Base-by-base conservation (phyloP, 257 asterid species). In the Petrea volubilis region DNA sequence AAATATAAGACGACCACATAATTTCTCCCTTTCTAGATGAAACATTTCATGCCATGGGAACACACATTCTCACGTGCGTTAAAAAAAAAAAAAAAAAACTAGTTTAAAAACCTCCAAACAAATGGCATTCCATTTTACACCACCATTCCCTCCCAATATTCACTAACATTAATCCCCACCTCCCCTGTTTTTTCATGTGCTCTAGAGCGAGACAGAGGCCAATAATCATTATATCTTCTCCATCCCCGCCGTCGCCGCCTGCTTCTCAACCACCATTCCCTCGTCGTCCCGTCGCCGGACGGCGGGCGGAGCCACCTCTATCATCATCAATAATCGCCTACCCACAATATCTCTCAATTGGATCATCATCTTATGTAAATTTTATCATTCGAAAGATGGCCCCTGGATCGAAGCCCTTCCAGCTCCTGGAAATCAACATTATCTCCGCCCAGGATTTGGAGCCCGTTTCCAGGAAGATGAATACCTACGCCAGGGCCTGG, bases 371-470 rank as follows among this genome's bases (percentile, higher is more conserved):
- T 21, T 60, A 27, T 17, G 36, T n/a, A n/a, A n/a, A n/a, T 49
- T 49, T 24, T 3, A 24, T 63, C n/a, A 18, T 13, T 10, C 23
- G n/a, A n/a, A 59, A 60, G 31, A 88, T 84, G 96, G 81, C 87
- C 33, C 63, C 51, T 9, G 25, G 7, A 7, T 28, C 71, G 71
- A 90, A 86, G 25, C 84, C 94, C 3, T 90, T 83, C 77, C 98
- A 90, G 61, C 93, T 90, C 11, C 79, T 93, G 81, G 97, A 93
- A 60, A 88, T 93, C n/a, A 93, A 90, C 69, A 60, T 93, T 3
- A 90, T 90, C 2, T 90, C 98, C 6, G 98, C 90, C 0, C 97
- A 93, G 74, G 97, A 93, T 80, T 66, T 93, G 82, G 88, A 90
- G 76, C 88, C 88, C 1, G 74, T 85, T 7, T 40, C 80, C 7